Evolutionary conservation across 352 stramenopile genomes (phyloP).

Genomic region (Globisporangium spinosum): DNA sequence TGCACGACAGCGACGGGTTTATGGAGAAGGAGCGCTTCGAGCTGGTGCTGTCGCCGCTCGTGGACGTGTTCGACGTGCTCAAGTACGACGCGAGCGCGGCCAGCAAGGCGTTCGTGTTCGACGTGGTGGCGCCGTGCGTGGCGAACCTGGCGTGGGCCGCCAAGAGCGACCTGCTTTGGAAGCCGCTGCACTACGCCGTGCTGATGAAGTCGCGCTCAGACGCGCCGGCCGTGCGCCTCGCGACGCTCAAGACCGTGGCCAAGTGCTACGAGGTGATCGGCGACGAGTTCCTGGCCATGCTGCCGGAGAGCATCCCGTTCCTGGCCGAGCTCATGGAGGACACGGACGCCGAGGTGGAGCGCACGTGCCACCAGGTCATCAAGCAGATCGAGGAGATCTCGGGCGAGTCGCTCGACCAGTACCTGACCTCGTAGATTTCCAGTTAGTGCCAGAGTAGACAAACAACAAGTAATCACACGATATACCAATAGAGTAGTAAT

Average conservation of each 20-base stretch:
- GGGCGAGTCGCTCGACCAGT: conserved; percentile 86
- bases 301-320: conserved; percentile 89
- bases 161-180: conserved; percentile 88
- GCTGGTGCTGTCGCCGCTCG: conserved; percentile 59
- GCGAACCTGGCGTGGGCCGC: conserved; percentile 81
- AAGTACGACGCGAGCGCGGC: conserved; percentile 30
- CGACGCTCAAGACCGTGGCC: conserved; percentile 74
- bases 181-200: conserved; percentile 85
- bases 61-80: conserved; percentile 75
- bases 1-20: conserved; percentile 84
- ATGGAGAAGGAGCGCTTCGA: conserved; percentile 88
- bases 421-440: conserved; percentile 53
- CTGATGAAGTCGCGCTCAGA: conserved; percentile 86
- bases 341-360: conserved; percentile 78
- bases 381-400: conserved; percentile 90
- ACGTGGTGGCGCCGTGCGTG: conserved; percentile 63
- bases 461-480: background rate
- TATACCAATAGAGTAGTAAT: background rate
- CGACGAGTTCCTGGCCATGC: conserved; percentile 87
- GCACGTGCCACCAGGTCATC: conserved; percentile 84
- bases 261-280: conserved; percentile 86
- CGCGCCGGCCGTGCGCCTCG: conserved; percentile 55
- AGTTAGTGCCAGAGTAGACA: background rate
- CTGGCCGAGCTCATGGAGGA: conserved; percentile 88
- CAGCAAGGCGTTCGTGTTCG: conserved; percentile 57